Evolutionary conservation across 1,284 basidiomycete species (phyloP).

Genomic region (Sphaerobolus stellatus): DNA sequence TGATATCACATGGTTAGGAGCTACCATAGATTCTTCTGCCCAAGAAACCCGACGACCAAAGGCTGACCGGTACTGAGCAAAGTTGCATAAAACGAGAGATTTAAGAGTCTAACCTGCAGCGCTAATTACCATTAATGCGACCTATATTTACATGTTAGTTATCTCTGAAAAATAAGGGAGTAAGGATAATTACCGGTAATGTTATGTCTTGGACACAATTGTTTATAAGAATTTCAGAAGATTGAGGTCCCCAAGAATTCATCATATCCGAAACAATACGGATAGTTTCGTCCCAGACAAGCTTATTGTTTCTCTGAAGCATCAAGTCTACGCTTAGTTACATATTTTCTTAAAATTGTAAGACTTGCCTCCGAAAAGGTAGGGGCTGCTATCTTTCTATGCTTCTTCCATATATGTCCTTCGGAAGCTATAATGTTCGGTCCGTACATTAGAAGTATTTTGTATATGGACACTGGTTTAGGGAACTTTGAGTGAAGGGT

Average conservation of each 20-base stretch:
- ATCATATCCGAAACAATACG: constrained; percentile 45
- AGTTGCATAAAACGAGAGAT: neutral
- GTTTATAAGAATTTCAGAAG: constrained; percentile 29
- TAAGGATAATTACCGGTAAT: constrained; percentile 41
- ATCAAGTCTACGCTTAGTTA: neutral
- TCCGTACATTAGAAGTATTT: too few relatives aligned
- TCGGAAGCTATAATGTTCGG: constrained; percentile 41
- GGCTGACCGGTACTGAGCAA: constrained; percentile 21
- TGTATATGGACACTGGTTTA: too few relatives aligned
- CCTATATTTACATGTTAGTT: too few relatives aligned
- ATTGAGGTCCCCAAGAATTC: constrained; percentile 33
- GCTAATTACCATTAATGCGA: constrained; percentile 56
- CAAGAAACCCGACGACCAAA: constrained; percentile 55
- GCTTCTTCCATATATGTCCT: constrained; percentile 44
- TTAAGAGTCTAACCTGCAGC: constrained; percentile 41
- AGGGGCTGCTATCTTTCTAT: constrained; percentile 40
- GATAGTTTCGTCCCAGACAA: constrained; percentile 58
- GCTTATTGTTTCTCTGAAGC: constrained; percentile 46
- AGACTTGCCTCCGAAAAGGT: constrained; percentile 45
- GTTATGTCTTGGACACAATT: constrained; percentile 41
- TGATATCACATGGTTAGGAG: constrained; percentile 49
- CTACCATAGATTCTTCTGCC: constrained; percentile 42
- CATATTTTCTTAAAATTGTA: neutral
- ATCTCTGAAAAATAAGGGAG: too few relatives aligned
- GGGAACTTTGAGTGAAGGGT: too few relatives aligned